These are phyloP conservation scores for Solanum lignicaule DNA, from an alignment of 257 asterid genomes.

Conservation along the genomic window DNA sequence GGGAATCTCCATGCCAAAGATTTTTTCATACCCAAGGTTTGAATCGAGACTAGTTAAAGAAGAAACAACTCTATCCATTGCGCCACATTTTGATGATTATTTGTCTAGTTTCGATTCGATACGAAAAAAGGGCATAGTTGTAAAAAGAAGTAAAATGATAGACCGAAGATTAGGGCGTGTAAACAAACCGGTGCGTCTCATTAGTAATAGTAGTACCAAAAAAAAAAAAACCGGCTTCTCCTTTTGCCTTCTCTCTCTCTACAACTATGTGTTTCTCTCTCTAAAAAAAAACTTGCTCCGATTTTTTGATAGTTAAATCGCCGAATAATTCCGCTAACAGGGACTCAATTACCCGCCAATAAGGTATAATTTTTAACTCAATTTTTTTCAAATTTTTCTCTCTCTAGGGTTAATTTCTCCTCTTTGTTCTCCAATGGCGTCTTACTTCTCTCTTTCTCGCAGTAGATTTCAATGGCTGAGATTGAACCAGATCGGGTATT, in stretches of 20 bases:
- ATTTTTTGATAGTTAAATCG: neutral
- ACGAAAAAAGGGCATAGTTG: neutral
- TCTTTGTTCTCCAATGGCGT: conserved; percentile 28
- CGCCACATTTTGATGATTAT: neutral
- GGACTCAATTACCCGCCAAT: conserved; percentile 64
- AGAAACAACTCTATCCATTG: no score
- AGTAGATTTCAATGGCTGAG: conserved; percentile 18
- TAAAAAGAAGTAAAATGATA: neutral
- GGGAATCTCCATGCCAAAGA: neutral
- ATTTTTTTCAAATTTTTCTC: conserved; percentile 4
- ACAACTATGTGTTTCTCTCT: conserved; percentile 23
- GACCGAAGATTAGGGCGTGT: neutral
- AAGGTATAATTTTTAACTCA: conserved; percentile 36
- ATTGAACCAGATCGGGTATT: conserved; percentile 21
- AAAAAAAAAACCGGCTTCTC: conserved; percentile 10
- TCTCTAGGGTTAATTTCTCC: conserved; percentile 31
- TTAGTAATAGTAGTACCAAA: neutral
- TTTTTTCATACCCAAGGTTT: no score
- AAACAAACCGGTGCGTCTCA: neutral
- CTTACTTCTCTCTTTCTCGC: conserved; percentile 28
- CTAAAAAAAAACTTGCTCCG: conserved; percentile 17
- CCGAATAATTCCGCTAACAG: neutral
- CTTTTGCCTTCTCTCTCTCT: conserved; percentile 3
- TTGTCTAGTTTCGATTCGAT: neutral
- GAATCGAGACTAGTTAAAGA: neutral